These are phyloP conservation scores for Parachaetomium inaequale DNA, from an alignment of 495 filamentous ascomycete genomes.

Conservation along the genomic window DNA sequence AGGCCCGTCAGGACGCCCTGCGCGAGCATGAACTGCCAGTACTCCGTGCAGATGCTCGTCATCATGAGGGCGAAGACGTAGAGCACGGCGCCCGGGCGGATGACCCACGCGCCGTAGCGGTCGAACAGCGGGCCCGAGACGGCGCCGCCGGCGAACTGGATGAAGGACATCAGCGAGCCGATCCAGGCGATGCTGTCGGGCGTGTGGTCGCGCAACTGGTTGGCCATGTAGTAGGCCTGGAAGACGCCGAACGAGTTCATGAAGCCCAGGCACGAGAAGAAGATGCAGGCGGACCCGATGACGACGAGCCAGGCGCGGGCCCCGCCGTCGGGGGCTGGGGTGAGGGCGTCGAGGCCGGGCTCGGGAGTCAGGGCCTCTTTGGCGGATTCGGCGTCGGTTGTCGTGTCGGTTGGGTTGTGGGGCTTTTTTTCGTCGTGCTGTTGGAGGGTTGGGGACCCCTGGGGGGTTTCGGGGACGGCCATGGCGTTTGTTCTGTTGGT, in stretches of 20 bases:
- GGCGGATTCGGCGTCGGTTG: conserved; percentile 8
- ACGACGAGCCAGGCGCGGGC: conserved; percentile 29
- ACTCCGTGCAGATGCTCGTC: conserved; percentile 52
- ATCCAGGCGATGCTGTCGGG: conserved; percentile 59
- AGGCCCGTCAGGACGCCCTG: conserved; percentile 57
- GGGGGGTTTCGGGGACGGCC: neutral
- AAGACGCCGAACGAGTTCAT: conserved; percentile 61
- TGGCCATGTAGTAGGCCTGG: conserved; percentile 55
- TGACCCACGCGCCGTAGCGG: conserved; percentile 45
- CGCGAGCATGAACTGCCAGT: conserved; percentile 61
- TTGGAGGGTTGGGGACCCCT: neutral
- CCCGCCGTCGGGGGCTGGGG: conserved; percentile 28
- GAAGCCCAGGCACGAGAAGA: conserved; percentile 58
- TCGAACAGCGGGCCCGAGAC: conserved; percentile 52
- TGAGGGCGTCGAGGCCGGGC: neutral
- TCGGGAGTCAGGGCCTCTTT: neutral
- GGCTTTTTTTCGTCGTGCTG: neutral
- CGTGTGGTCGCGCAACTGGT: conserved; percentile 46
- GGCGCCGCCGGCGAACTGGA: conserved; percentile 46
- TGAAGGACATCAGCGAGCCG: conserved; percentile 49
- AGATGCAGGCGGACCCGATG: conserved; percentile 21
- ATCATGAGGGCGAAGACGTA: conserved; percentile 52
- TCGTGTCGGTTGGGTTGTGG: neutral
- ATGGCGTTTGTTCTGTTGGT: neutral
- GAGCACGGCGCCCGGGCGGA: conserved; percentile 36